Evolutionary conservation across 495 filamentous ascomycete species (phyloP), one percentile per base, ranked within the genome.

Genomic region (Aspergillus kassunensis): DNA sequence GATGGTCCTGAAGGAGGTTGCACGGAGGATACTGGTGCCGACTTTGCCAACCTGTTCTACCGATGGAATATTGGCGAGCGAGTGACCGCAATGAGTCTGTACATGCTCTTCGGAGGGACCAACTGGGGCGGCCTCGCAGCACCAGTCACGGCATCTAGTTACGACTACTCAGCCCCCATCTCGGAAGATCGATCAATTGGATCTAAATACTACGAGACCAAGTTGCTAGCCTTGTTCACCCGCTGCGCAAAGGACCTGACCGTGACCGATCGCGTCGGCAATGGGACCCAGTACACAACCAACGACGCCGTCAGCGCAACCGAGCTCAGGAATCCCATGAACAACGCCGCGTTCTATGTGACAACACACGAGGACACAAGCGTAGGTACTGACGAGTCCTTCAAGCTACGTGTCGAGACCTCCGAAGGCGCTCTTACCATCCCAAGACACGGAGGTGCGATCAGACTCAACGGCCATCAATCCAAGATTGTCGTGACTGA

Each of bases 81-180:
- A 20, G 67, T 77, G 5, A 81, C 78, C 2, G 65, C 80, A 7
- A 67, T 76, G 57, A 81, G 65, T 51, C 45, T 83, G 49, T 82
- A 83, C 56, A 81, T 83, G 79, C 61, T 79, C n/a, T 85, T 75
- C 53, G 81, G 81, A 19, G 81, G 81, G 16, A 83, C 80, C 1
- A 81, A 78, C 53, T 81, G 75, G 77, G 79, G 79, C 10, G 66
- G 67, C 8, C 63, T 75, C 31, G 78, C 77, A 39, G 70, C 78
- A 4, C 72, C 72, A 0, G 69, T 70, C 8, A 69, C 70, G 0
- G 76, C 66, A 4, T 77, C 68, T n/a, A 80, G 77, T 27, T 83
- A 83, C 47, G 80, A 84, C 56, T 83, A 85, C 59, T 80, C 77
- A 3, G 72, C 80, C 2, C 80, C 82, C 3, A 81, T 83, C 33